These are phyloP conservation scores for Trichoderma simmonsii DNA, from an alignment of 2,329 filamentous ascomycete genomes.

Conservation along the genomic window DNA sequence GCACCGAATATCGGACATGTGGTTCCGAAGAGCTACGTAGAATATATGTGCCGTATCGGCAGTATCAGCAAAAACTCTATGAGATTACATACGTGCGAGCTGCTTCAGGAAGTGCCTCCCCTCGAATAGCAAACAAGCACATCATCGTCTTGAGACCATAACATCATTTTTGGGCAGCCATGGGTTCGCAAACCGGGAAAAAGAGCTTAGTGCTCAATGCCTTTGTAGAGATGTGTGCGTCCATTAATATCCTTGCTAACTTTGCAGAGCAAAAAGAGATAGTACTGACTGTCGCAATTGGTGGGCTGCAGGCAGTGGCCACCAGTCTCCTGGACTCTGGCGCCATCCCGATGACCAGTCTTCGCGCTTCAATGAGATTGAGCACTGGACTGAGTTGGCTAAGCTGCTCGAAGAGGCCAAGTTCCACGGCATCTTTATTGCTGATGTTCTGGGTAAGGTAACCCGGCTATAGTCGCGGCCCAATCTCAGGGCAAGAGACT, in stretches of 20 bases:
- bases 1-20: conserved; percentile 12
- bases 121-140: conserved; percentile 8
- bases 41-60: conserved; percentile 5
- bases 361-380: conserved; percentile 56
- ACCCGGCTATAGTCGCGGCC: not conserved
- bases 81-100: not conserved
- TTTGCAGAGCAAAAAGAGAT: not conserved
- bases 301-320: conserved; percentile 35
- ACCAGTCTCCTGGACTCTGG: conserved; percentile 51
- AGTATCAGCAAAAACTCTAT: not conserved
- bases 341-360: conserved; percentile 63
- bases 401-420: conserved; percentile 49
- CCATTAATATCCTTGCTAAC: not conserved
- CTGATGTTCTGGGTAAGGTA: conserved; percentile 55
- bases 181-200: conserved; percentile 25
- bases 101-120: not conserved
- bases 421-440: conserved; percentile 38
- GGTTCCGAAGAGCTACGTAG: not conserved
- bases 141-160: conserved; percentile 4
- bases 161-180: conserved; percentile 9
- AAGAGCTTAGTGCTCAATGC: conserved; percentile 44
- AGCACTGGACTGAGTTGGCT: conserved; percentile 60
- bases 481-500: not conserved
- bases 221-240: conserved; percentile 41
- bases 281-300: not conserved